Conservation (phyloP, 2,329 filamentous ascomycete species). For the Cladosporium cucumerinum region DNA sequence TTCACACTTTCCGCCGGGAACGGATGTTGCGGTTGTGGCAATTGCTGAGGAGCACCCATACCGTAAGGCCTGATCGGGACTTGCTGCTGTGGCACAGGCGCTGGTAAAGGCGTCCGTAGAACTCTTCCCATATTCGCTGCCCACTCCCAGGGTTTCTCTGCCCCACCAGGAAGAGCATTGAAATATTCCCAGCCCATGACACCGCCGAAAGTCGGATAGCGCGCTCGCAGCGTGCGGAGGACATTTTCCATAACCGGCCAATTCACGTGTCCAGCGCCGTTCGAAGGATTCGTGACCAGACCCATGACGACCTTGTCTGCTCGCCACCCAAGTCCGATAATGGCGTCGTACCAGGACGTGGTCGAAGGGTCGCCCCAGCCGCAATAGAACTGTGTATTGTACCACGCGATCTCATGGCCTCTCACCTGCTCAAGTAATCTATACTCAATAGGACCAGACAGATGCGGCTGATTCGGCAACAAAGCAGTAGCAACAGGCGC, state of each 20-base stretch:
- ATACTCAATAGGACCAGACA: constrained; percentile 77
- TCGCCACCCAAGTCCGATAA: constrained; percentile 64
- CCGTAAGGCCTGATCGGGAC: constrained; percentile 34
- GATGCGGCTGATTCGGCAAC: constrained; percentile 54
- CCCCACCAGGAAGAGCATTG: constrained; percentile 68
- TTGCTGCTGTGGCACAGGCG: constrained; percentile 21
- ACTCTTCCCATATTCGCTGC: constrained; percentile 61
- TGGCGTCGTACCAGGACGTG: constrained; percentile 50
- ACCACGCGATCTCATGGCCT: constrained; percentile 70
- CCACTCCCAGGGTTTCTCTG: constrained; percentile 71
- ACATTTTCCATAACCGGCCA: constrained; percentile 56
- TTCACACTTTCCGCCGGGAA: constrained; percentile 44
- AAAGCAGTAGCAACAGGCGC: constrained; percentile 78
- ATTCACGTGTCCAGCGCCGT: constrained; percentile 63
- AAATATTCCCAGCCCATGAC: constrained; percentile 97
- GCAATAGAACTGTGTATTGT: constrained; percentile 91
- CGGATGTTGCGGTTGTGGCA: constrained; percentile 35
- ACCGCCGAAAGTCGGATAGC: constrained; percentile 72
- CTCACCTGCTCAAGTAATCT: constrained; percentile 66
- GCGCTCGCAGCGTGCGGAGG: constrained; percentile 54
- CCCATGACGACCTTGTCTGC: constrained; percentile 74
- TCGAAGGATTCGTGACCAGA: constrained; percentile 72
- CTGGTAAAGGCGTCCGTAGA: constrained; percentile 34
- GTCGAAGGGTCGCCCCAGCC: constrained; percentile 71
- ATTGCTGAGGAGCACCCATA: constrained; percentile 17